A percentile compares a stretch with the other conserved stretches of the same genome.
Conservation (phyloP, 2,329 filamentous ascomycete species). For the Diaporthe vexans region DNA sequence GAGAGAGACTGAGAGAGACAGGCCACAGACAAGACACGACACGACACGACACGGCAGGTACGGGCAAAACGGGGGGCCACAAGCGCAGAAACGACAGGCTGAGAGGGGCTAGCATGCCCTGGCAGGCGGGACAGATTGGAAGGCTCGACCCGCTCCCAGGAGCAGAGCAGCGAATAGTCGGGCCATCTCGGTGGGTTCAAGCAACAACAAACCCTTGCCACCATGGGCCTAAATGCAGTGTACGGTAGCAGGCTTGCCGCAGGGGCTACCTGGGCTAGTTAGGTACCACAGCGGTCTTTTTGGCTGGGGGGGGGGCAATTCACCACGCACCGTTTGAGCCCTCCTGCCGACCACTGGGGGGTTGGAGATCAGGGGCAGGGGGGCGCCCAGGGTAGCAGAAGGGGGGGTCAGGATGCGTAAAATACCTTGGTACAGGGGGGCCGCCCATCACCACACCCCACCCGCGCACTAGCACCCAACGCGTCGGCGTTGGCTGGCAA, state of each 20-base stretch:
- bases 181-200: constrained; percentile 12
- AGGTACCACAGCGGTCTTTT: background rate
- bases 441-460: background rate
- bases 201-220: background rate
- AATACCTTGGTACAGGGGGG: background rate
- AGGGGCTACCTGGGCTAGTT: constrained; percentile 4
- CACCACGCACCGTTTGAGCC: background rate
- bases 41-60: background rate
- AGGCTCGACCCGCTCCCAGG: constrained; percentile 12
- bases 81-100: background rate
- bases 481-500: background rate
- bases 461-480: constrained; percentile 1
- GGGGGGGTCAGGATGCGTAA: constrained; percentile 13
- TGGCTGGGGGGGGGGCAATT: no score
- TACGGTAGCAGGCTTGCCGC: background rate
- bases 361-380: constrained; percentile 19
- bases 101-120: background rate
- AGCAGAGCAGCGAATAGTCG: constrained; percentile 11
- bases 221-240: background rate
- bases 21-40: constrained; percentile 13
- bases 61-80: background rate
- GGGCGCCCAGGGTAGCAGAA: background rate
- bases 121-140: constrained; percentile 28
- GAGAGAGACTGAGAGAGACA: background rate
- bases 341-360: constrained; percentile 12